These are phyloP conservation scores for Brasenia schreberi DNA, from an alignment of 164 flowering plant genomes.

Conservation along the genomic window DNA sequence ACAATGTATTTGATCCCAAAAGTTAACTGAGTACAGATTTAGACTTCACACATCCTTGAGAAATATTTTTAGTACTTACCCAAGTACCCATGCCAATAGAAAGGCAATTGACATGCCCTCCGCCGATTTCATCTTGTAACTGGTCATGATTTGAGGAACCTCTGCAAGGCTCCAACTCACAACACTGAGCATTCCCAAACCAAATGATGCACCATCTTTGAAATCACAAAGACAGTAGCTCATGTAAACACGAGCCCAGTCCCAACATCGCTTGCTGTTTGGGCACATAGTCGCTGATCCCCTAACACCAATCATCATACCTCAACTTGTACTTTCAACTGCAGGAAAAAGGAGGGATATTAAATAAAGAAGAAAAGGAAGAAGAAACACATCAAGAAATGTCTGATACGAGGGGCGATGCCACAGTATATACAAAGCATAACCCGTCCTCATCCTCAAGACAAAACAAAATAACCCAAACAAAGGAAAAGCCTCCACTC, in stretches of 20 bases:
- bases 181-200: conserved; percentile 32
- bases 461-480: no score
- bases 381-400: no score
- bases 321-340: background rate
- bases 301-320: conserved; percentile 10
- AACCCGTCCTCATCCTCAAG: no score
- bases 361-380: no score
- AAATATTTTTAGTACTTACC: background rate
- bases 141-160: conserved; percentile 2
- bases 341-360: background rate
- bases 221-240: conserved; percentile 41
- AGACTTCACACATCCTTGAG: no score
- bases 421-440: no score
- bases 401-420: no score
- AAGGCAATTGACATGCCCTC: conserved; percentile 1
- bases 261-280: conserved; percentile 17
- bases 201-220: conserved; percentile 36
- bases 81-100: conserved; percentile 1
- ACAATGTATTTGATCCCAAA: background rate
- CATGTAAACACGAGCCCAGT: conserved; percentile 24
- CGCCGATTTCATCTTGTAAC: background rate
- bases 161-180: conserved; percentile 3
- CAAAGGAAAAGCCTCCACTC: no score
- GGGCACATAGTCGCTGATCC: conserved; percentile 18
- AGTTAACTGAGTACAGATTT: background rate